These are phyloP conservation scores for Hypoxylon sp. DNA, from an alignment of 2,329 filamentous ascomycete species.

Conservation along the genomic window DNA sequence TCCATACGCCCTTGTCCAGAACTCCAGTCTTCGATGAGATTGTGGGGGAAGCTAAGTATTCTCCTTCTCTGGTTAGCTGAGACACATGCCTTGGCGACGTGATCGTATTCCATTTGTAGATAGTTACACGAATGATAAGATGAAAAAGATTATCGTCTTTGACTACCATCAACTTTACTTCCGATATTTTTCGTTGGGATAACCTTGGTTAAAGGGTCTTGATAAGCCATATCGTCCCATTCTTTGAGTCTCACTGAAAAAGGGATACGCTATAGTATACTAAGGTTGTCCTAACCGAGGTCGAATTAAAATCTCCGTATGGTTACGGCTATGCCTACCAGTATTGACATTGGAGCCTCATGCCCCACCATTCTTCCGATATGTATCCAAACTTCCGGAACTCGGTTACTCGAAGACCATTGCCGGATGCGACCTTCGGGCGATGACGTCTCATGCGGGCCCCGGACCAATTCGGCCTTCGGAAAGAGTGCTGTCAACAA, in stretches of 20 bases:
- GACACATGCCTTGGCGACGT: constrained; percentile 32
- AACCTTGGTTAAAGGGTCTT: constrained; percentile 4
- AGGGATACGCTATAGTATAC: constrained; percentile 23
- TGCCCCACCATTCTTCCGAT: constrained; percentile 32
- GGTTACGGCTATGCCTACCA: constrained; percentile 28
- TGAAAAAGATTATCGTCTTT: constrained; percentile 8
- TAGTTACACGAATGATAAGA: constrained; percentile 5
- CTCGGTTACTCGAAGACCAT: constrained; percentile 35
- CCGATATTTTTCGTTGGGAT: not conserved
- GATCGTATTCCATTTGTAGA: constrained; percentile 7
- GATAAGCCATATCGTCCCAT: constrained; percentile 21
- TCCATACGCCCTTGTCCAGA: constrained; percentile 40
- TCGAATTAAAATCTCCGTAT: constrained; percentile 28
- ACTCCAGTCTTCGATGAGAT: constrained; percentile 23
- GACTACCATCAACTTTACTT: constrained; percentile 1
- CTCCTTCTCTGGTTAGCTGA: constrained; percentile 28
- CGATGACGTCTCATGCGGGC: constrained; percentile 33
- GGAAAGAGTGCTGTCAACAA: constrained; percentile 23
- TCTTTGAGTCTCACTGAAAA: constrained; percentile 11
- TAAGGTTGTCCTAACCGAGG: constrained; percentile 37
- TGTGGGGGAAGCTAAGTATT: constrained; percentile 40
- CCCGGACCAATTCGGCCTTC: constrained; percentile 40
- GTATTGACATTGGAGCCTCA: constrained; percentile 32
- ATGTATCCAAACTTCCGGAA: constrained; percentile 31
- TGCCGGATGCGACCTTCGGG: constrained; percentile 30